A percentile compares a stretch with the other conserved stretches of the same genome.
Evolutionary conservation across 2,329 filamentous ascomycete genomes (phyloP).

Genomic region (Aspergillus sp.): DNA sequence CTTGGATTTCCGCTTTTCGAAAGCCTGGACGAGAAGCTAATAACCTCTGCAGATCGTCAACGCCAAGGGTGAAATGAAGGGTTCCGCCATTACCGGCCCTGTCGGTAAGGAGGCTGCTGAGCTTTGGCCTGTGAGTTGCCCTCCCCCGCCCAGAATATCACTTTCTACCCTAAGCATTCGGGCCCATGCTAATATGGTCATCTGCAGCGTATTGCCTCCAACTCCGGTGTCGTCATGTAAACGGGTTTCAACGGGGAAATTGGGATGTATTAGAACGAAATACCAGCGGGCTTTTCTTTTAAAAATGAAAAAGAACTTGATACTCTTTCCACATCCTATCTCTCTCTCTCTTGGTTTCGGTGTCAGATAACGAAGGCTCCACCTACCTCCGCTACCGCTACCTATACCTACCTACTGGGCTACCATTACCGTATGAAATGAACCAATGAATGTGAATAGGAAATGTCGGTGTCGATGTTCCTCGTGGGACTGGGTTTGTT

Average conservation of each 20-base stretch:
- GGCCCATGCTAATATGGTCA: conserved; percentile 31
- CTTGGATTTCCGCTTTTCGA: not conserved
- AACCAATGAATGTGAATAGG: too few relatives aligned
- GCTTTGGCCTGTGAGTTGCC: conserved; percentile 85
- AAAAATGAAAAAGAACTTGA: conserved; percentile 11
- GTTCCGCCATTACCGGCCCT: conserved; percentile 97
- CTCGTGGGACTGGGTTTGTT: too few relatives aligned
- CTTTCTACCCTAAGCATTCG: too few relatives aligned
- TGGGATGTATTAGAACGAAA: conserved; percentile 18
- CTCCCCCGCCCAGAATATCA: not conserved
- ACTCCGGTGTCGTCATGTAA: conserved; percentile 99
- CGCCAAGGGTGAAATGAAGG: conserved; percentile 99
- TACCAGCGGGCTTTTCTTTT: conserved; percentile 11
- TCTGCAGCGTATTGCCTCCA: conserved; percentile 93
- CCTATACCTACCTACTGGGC: too few relatives aligned
- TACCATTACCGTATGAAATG: too few relatives aligned
- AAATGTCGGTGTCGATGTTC: too few relatives aligned
- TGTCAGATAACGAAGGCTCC: too few relatives aligned
- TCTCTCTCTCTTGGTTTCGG: not conserved
- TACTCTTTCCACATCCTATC: conserved; percentile 1
- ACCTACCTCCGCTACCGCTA: too few relatives aligned
- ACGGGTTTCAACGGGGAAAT: conserved; percentile 30
- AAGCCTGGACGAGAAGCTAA: not conserved
- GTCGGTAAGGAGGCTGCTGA: conserved; percentile 99
- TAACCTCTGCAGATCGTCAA: conserved; percentile 84